Evolutionary conservation across 1,139 yeast genomes (phyloP).

Genomic region (Taphrina populina): DNA sequence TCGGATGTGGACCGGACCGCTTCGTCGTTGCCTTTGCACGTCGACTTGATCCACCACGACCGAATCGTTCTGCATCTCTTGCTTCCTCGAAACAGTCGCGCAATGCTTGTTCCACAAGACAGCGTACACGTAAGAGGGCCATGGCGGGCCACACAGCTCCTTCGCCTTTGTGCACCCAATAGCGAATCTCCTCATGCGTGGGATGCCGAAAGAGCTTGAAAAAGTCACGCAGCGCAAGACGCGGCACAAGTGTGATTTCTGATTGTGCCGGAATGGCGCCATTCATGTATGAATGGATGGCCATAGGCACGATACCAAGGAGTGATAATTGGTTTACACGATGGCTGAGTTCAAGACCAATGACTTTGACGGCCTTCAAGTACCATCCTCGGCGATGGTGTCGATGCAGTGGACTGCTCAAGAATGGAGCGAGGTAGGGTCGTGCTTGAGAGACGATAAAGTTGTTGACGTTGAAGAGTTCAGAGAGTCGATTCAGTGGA

Average conservation of each 20-base stretch:
- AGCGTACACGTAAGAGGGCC: slow-evolving; percentile 81
- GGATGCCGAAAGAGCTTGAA: slow-evolving; percentile 75
- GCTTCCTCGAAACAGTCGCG: slow-evolving; percentile 47
- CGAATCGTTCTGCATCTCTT: slow-evolving; percentile 22
- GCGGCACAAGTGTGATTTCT: slow-evolving; percentile 81
- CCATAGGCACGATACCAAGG: slow-evolving; percentile 71
- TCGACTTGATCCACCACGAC: too few relatives aligned
- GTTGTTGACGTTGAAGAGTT: slow-evolving; percentile 94
- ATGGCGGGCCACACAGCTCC: slow-evolving; percentile 90
- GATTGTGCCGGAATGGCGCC: slow-evolving; percentile 11
- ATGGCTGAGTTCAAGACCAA: slow-evolving; percentile 73
- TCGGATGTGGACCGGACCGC: too few relatives aligned
- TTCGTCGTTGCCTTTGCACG: too few relatives aligned
- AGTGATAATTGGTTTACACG: slow-evolving; percentile 76
- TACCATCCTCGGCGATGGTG: slow-evolving; percentile 46
- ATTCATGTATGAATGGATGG: slow-evolving; percentile 43
- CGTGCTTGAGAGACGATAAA: slow-evolving; percentile 95
- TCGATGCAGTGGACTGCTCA: slow-evolving; percentile 70
- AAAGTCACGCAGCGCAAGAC: slow-evolving; percentile 64
- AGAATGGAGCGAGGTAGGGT: slow-evolving; percentile 77
- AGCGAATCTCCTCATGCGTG: slow-evolving; percentile 67
- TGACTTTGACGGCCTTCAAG: slow-evolving; percentile 50
- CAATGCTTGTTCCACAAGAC: slow-evolving; percentile 84
- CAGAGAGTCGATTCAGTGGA: slow-evolving; percentile 84
- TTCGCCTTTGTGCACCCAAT: slow-evolving; percentile 90